phyloP scores from a whole-genome alignment of 257 asterid species.

The Lavandula angustifolia region DNA sequence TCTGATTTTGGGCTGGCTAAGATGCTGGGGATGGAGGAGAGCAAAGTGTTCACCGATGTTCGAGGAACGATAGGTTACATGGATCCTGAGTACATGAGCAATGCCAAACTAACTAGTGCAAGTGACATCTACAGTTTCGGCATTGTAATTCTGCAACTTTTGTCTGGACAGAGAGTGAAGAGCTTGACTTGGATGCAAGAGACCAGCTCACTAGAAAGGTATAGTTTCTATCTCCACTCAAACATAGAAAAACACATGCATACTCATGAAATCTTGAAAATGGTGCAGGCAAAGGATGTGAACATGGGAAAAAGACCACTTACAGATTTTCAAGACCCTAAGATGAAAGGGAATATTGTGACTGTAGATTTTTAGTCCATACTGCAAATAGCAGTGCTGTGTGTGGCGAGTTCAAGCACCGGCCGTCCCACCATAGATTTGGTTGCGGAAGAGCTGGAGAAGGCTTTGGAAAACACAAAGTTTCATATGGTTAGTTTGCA shows the following conservation, averaged over 20 bases:
- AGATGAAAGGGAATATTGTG: constrained; percentile 49
- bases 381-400: constrained; percentile 73
- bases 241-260: not conserved
- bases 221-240: constrained; percentile 9
- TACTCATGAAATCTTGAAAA: constrained; percentile 20
- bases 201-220: constrained; percentile 86
- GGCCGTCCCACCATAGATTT: constrained; percentile 75
- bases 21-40: constrained; percentile 75
- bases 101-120: constrained; percentile 78
- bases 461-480: constrained; percentile 59
- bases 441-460: constrained; percentile 69
- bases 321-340: constrained; percentile 64
- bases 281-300: constrained; percentile 83
- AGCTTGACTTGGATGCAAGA: constrained; percentile 73
- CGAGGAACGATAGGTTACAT: constrained; percentile 82
- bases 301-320: constrained; percentile 63
- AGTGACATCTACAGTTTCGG: constrained; percentile 87
- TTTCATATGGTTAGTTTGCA: constrained; percentile 44
- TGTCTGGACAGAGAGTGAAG: constrained; percentile 74
- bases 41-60: constrained; percentile 77
- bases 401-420: constrained; percentile 67
- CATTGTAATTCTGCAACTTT: constrained; percentile 71
- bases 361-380: constrained; percentile 70
- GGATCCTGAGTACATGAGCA: constrained; percentile 95
- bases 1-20: constrained; percentile 81